These are phyloP conservation scores for Chytriomyces sp. DNA, from an alignment of 192 early-diverging fungal species.

Conservation along the genomic window DNA sequence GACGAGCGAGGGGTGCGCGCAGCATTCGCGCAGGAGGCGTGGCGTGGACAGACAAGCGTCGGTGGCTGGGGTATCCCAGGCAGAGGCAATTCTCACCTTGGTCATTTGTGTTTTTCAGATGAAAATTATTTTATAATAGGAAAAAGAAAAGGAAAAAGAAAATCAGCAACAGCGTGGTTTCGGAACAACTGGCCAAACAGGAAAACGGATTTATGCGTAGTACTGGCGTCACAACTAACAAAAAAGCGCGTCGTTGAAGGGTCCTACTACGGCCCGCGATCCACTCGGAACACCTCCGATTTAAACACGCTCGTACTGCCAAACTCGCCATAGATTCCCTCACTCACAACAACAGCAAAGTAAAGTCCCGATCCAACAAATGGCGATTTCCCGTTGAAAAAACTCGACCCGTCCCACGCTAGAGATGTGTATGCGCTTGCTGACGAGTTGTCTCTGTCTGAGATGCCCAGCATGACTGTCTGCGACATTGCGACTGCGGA, in stretches of 20 bases:
- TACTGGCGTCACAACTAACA: background rate
- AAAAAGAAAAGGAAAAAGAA: background rate
- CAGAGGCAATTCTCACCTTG: background rate
- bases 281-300: background rate
- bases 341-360: background rate
- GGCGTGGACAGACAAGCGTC: background rate
- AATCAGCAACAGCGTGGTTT: too few species aligned
- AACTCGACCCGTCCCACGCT: constrained; percentile 12
- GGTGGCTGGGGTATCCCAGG: background rate
- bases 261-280: background rate
- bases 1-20: background rate
- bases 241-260: background rate
- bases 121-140: background rate
- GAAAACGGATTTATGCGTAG: background rate
- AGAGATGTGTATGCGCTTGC: background rate
- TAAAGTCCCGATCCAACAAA: constrained; percentile 17
- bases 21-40: background rate
- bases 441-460: background rate
- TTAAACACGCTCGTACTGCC: background rate
- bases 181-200: too few species aligned
- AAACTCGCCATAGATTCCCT: constrained; percentile 21
- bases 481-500: constrained; percentile 8
- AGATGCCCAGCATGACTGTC: background rate
- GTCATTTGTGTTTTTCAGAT: background rate
- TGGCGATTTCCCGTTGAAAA: constrained; percentile 8